Evolutionary conservation across 2,329 filamentous ascomycete genomes (phyloP), one percentile per base, ranked within the genome.

Genomic region (Calcarisporium arbuscula): DNA sequence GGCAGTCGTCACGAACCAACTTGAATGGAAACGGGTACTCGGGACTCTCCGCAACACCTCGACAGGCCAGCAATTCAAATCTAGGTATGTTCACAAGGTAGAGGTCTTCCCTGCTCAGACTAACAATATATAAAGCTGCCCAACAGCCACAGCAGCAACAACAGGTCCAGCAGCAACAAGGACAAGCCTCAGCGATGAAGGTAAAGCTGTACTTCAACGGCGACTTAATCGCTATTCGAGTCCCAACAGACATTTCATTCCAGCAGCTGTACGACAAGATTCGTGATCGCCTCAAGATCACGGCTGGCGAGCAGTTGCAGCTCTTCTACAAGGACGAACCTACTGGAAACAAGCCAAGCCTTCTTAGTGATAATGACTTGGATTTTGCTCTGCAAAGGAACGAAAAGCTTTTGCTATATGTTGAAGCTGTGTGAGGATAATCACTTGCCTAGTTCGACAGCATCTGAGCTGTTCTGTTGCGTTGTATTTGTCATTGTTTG

Each of bases 191-290:
- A 7, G 73, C 77, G 4, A 82, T 95, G 67, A 96, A 95, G 61
- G 85, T 96, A 56, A 96, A 96, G 64, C 82, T 95, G 35, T 92
- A 85, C 65, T 95, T 87, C 65, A 85, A 90, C 45, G 83, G 89
- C 41, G 90, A 95, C 47, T 77, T 94, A 37, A 90, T 95, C 46
- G 85, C 92, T 28, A 88, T 98, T 50, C 81, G 89, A 21, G 86
- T 96, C 36, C 83, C 90, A 0, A 74, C 74, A 2, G 84, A 94
- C 35, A 87, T 94, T 49, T 74, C 74, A 35, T 92, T 82, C 58
- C 68, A 75, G 34, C 82, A 87, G 41, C 71, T 98, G 8, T 82
- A 82, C 48, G 82, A 88, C 46, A 94, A 92, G 61, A 79, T 96
- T 40, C 74, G 78, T 32, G 87, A 95, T 48, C 76, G 92, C 28